phyloP scores from a whole-genome alignment of 2,329 filamentous ascomycete genomes.

The Ophiostoma tasmaniense region DNA sequence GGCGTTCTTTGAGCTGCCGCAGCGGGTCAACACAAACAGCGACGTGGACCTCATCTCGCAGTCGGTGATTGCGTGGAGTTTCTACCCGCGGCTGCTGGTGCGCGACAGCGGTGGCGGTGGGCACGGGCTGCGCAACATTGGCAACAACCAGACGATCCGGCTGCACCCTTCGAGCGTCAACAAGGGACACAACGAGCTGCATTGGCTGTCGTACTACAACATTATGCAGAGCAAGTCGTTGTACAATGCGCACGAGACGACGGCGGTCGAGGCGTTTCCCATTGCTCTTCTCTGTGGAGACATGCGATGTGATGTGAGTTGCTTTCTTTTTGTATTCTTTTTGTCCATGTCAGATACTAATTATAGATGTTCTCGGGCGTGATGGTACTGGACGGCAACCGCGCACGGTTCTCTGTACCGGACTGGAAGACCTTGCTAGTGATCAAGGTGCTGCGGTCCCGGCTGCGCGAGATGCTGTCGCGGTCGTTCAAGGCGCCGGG shows the following conservation, averaged over 20 bases:
- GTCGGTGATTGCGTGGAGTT: conserved; percentile 83
- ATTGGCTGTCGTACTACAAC: conserved; percentile 90
- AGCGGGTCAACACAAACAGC: conserved; percentile 65
- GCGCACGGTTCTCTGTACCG: conserved; percentile 70
- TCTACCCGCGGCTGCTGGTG: conserved; percentile 87
- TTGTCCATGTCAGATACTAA: background rate
- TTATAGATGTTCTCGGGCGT: conserved; percentile 69
- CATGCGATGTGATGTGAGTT: conserved; percentile 58
- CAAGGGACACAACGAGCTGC: conserved; percentile 56
- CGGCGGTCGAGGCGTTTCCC: conserved; percentile 70
- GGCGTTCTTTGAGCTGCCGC: conserved; percentile 71
- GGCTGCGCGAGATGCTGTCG: conserved; percentile 67
- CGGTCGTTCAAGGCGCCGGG: conserved; percentile 61
- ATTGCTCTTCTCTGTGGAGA: conserved; percentile 82
- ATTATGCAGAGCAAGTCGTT: conserved; percentile 91
- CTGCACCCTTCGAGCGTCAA: conserved; percentile 87
- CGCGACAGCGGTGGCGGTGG: conserved; percentile 53
- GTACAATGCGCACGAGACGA: conserved; percentile 87
- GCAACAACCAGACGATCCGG: conserved; percentile 84
- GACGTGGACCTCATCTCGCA: conserved; percentile 70
- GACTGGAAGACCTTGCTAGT: conserved; percentile 89
- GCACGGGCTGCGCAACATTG: conserved; percentile 82
- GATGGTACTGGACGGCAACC: conserved; percentile 77
- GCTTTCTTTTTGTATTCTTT: background rate
- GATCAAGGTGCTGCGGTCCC: conserved; percentile 68